Evolutionary conservation across 2,329 filamentous ascomycete genomes (phyloP), one percentile per base, ranked within the genome.

Genomic region (Cadophora sp.): DNA sequence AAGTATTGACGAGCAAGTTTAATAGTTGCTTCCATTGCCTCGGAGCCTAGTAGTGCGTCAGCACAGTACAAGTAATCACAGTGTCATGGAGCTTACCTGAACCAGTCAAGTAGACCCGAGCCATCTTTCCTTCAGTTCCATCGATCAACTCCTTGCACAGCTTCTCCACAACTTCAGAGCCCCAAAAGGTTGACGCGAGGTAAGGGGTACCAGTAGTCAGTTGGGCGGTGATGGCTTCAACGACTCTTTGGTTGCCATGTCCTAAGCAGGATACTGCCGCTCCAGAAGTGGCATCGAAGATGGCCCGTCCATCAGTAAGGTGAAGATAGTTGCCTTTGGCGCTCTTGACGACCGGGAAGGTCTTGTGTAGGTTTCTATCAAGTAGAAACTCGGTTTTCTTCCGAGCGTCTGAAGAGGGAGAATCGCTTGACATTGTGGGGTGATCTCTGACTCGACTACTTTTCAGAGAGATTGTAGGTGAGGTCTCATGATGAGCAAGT

Each of bases 241-340:
- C 81, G 14, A 94, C 86, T 59, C 89, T 82, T 51, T 82, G 75
- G 62, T 90, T 84, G 34, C 87, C 88, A 73, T 93, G 89, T 7
- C 92, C 92, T 11, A 95, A 80, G 75, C 89, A 90, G 11, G 88
- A 84, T 3, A 94, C 91, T 26, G 90, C 91, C 3, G 92, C 90
- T 24, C 92, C 92, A 31, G 90, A 87, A 24, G 89, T 91, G 1
- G 88, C 90, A 77, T 96, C 92, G 16, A 94, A 84, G 53, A 96
- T 85, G 40, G 80, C 81, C 27, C 85, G 83, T 1, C 89, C 89
- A 63, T 77, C 74, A n/a, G 69, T 67, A 6, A 77, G 73, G 31
- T 72, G 66, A 12, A 78, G 62, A 14, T 75, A 73, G 67, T 73
- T 75, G 19, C 76, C 77, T 34, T 75, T 69, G 26, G 66, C 75